Percentiles rank a stretch among this genome's conserved stretches.
Evolutionary conservation across 1,284 basidiomycete genomes (phyloP).

Genomic region (Meripilus lineatus): DNA sequence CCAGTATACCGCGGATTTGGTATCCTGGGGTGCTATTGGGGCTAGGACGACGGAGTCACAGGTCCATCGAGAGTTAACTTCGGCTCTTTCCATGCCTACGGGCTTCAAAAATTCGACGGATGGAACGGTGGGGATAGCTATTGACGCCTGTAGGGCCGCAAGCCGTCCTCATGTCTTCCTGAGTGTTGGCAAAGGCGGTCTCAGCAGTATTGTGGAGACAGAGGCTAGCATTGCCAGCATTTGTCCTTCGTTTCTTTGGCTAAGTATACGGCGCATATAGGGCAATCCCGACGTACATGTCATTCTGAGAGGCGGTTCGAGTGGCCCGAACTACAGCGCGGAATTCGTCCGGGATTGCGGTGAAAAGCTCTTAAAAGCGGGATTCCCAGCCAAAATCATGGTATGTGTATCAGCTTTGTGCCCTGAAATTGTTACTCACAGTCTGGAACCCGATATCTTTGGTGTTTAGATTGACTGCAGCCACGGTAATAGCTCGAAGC

Average conservation of each 20-base stretch:
- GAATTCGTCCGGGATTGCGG: conserved; percentile 78
- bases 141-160: conserved; percentile 91
- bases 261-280: conserved; percentile 27
- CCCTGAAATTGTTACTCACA: too few relatives aligned
- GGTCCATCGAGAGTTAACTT: conserved; percentile 86
- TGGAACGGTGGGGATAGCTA: conserved; percentile 76
- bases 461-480: conserved; percentile 87
- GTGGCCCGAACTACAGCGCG: conserved; percentile 82
- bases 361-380: conserved; percentile 76
- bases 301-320: conserved; percentile 83
- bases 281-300: conserved; percentile 90
- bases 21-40: conserved; percentile 97
- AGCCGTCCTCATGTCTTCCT: conserved; percentile 88
- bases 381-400: conserved; percentile 80
- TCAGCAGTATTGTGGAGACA: conserved; percentile 90
- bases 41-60: conserved; percentile 96
- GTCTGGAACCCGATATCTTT: too few relatives aligned
- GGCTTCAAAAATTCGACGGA: conserved; percentile 79
- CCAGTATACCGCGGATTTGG: conserved; percentile 94
- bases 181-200: conserved; percentile 87
- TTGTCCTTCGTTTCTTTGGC: neutral
- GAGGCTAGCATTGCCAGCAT: conserved; percentile 40
- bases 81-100: conserved; percentile 87
- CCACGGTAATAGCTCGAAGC: conserved; percentile 89
- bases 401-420: too few relatives aligned